phyloP scores from a whole-genome alignment of 2,329 filamentous ascomycete species.

The Orbilia javanica region DNA sequence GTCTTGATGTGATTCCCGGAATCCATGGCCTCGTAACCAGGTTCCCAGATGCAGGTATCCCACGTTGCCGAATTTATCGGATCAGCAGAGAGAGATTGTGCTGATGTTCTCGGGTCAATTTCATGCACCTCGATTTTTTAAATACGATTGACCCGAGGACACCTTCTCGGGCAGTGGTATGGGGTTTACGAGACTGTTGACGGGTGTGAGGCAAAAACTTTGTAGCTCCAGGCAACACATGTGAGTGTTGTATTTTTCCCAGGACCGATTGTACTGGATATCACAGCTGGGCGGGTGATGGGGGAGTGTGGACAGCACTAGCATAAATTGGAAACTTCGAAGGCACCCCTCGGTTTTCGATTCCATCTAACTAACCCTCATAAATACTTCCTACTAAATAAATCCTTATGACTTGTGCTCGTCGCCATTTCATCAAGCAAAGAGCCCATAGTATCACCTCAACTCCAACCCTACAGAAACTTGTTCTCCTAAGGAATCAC shows the following conservation, averaged over 20 bases:
- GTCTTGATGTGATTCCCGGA: too few species aligned
- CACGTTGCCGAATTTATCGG: too few species aligned
- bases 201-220: too few species aligned
- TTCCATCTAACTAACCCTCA: neutral
- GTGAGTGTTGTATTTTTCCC: neutral
- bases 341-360: neutral
- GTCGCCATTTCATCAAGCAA: neutral
- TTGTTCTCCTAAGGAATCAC: neutral
- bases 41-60: too few species aligned
- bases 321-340: constrained; percentile 9
- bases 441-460: neutral
- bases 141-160: too few species aligned
- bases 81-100: too few species aligned
- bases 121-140: too few species aligned
- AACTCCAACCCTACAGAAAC: neutral
- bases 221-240: neutral
- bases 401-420: neutral
- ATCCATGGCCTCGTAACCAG: too few species aligned
- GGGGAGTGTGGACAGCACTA: neutral
- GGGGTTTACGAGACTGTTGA: too few species aligned
- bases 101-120: too few species aligned
- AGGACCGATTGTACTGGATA: neutral
- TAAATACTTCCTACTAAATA: neutral
- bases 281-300: neutral
- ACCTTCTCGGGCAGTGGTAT: too few species aligned